phyloP scores from a whole-genome alignment of 1,284 basidiomycete species.

The Rhodotorula sp. region DNA sequence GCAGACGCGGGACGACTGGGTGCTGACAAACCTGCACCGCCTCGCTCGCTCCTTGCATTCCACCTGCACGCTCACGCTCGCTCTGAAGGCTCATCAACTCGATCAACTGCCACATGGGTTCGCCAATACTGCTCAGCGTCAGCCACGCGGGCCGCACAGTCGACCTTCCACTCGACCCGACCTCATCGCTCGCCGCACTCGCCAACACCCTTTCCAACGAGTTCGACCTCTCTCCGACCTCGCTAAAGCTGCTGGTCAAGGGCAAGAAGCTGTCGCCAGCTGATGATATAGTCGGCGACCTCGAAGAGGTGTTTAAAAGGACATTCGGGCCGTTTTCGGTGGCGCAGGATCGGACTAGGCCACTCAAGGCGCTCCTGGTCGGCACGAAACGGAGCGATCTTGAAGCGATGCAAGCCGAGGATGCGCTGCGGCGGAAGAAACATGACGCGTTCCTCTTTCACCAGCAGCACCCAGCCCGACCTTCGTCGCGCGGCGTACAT shows the following conservation, averaged over 20 bases:
- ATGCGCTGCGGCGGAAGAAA: conserved; percentile 24
- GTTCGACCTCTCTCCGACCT: conserved; percentile 25
- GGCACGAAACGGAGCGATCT: conserved; percentile 23
- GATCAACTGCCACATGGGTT: not conserved
- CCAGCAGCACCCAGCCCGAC: conserved; percentile 1
- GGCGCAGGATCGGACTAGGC: not conserved
- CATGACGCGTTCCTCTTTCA: conserved; percentile 26
- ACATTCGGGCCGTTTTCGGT: not conserved
- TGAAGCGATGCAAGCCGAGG: conserved; percentile 17
- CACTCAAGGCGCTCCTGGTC: conserved; percentile 37
- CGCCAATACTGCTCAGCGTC: not conserved
- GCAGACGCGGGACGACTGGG: not conserved
- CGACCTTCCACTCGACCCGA: conserved; percentile 2
- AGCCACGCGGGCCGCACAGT: conserved; percentile 18
- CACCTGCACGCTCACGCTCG: not conserved
- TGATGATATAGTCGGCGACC: not conserved
- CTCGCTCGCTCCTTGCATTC: not conserved
- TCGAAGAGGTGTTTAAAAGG: not conserved
- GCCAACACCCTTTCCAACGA: conserved; percentile 3
- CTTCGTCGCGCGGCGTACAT: conserved; percentile 23
- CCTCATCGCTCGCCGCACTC: conserved; percentile 14
- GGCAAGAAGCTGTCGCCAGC: conserved; percentile 24
- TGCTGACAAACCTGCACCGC: not conserved
- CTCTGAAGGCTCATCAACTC: not conserved
- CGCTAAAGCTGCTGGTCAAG: conserved; percentile 36